Evolutionary conservation across 169 alveolate species (phyloP).

Genomic region (Cryptosporidium sp.): DNA sequence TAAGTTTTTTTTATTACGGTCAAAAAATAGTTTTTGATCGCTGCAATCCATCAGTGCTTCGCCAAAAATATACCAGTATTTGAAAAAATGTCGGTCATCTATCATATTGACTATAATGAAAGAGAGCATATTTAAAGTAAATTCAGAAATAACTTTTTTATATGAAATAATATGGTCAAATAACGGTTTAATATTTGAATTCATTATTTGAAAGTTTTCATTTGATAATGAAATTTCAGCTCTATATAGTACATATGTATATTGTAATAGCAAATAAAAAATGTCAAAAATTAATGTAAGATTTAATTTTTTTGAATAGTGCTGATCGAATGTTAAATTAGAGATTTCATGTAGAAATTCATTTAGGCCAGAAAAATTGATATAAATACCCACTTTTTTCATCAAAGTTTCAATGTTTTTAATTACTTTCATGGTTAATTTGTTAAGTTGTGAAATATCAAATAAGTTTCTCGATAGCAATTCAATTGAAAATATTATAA

Average conservation of each 20-base stretch:
- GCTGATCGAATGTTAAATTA: not conserved
- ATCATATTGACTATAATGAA: not conserved
- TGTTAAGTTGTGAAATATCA: not conserved
- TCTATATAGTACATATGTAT: no score
- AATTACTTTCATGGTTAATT: not conserved
- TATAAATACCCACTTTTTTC: not conserved
- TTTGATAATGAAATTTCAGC: not conserved
- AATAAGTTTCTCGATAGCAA: not conserved
- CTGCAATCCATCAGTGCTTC: not conserved
- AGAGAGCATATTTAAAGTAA: not conserved
- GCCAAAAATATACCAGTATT: constrained; percentile 51
- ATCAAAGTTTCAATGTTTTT: not conserved
- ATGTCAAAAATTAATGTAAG: not conserved
- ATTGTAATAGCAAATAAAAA: no score
- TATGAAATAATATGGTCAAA: not conserved
- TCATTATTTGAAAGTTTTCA: not conserved
- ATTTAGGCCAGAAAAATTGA: not conserved
- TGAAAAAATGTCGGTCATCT: not conserved
- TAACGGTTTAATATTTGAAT: not conserved
- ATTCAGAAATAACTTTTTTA: not conserved
- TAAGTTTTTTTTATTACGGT: not conserved
- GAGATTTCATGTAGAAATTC: not conserved
- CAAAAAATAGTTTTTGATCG: constrained; percentile 9
- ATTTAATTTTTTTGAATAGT: not conserved
- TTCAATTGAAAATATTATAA: not conserved